A percentile compares a stretch with the other conserved stretches of the same genome.
Conservation (phyloP, 345 rosid genomes). For the Pugionium dolabratum region DNA sequence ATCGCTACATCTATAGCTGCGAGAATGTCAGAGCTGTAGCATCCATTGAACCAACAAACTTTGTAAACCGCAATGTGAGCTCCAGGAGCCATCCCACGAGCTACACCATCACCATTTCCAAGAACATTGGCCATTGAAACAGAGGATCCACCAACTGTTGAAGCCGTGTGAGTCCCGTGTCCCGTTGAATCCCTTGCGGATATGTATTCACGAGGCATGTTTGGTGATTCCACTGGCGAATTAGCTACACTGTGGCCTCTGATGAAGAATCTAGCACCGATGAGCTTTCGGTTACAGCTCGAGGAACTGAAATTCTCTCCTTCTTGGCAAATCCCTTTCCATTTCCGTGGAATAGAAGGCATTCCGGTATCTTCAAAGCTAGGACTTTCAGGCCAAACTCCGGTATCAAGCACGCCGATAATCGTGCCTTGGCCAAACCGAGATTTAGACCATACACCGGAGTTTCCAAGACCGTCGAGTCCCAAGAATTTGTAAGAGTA, state of each 20-base stretch:
- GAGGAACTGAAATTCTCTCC: slow-evolving; percentile 63
- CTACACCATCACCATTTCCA: slow-evolving; percentile 73
- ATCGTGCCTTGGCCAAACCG: slow-evolving; percentile 64
- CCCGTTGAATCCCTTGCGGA: slow-evolving; percentile 84
- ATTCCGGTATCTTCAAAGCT: slow-evolving; percentile 73
- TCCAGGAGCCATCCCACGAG: slow-evolving; percentile 87
- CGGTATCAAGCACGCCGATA: slow-evolving; percentile 82
- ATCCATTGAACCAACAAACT: slow-evolving; percentile 87
- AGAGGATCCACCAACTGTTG: slow-evolving; percentile 79
- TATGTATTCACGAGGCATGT: slow-evolving; percentile 56
- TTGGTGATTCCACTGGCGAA: slow-evolving; percentile 39
- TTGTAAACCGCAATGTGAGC: slow-evolving; percentile 84
- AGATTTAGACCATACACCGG: slow-evolving; percentile 56
- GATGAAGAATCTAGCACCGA: slow-evolving; percentile 81
- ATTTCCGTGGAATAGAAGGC: slow-evolving; percentile 68
- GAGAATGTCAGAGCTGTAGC: slow-evolving; percentile 84
- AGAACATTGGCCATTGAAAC: slow-evolving; percentile 71
- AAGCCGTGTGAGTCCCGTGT: slow-evolving; percentile 90
- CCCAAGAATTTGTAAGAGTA: slow-evolving; percentile 88
- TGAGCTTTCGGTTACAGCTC: slow-evolving; percentile 71
- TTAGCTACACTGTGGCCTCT: slow-evolving; percentile 73
- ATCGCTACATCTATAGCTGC: slow-evolving; percentile 90
- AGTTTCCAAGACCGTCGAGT: slow-evolving; percentile 49
- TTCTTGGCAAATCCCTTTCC: slow-evolving; percentile 80
- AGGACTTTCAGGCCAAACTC: slow-evolving; percentile 93